Percentiles rank a stretch among this genome's conserved stretches.
Evolutionary conservation across 2,329 filamentous ascomycete genomes (phyloP).

Genomic region (Madurella fahalii): DNA sequence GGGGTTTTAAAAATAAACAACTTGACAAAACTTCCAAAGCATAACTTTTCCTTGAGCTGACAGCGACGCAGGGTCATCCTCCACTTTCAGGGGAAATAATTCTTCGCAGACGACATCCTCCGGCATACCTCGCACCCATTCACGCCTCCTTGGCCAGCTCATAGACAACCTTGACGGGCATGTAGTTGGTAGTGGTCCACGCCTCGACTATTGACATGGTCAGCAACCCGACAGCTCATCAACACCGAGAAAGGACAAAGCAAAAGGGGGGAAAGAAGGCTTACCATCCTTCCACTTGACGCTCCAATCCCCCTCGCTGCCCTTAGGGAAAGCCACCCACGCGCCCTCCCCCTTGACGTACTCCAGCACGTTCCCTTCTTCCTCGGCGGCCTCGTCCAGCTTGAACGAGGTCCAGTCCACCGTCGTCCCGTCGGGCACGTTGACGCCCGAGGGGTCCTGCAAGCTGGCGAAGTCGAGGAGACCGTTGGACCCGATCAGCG

Average conservation of each 20-base stretch:
- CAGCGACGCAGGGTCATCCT: background rate
- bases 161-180: conserved; percentile 33
- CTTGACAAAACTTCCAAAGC: background rate
- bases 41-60: background rate
- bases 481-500: conserved; percentile 33
- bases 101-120: background rate
- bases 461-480: conserved; percentile 33
- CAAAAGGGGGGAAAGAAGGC: conserved; percentile 14
- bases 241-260: background rate
- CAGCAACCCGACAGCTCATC: background rate
- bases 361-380: conserved; percentile 6
- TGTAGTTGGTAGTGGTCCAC: conserved; percentile 32
- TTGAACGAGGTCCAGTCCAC: conserved; percentile 36
- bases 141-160: conserved; percentile 19
- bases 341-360: conserved; percentile 21
- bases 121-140: background rate
- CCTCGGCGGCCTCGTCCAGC: conserved; percentile 21
- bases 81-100: background rate
- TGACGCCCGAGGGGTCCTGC: conserved; percentile 28
- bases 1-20: background rate
- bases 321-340: conserved; percentile 36
- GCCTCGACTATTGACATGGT: conserved; percentile 20
- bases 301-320: conserved; percentile 25
- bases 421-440: conserved; percentile 26
- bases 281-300: conserved; percentile 38